These are phyloP conservation scores for Pterocarpus macrocarpus DNA, from an alignment of 306 rosid species.

Conservation along the genomic window DNA sequence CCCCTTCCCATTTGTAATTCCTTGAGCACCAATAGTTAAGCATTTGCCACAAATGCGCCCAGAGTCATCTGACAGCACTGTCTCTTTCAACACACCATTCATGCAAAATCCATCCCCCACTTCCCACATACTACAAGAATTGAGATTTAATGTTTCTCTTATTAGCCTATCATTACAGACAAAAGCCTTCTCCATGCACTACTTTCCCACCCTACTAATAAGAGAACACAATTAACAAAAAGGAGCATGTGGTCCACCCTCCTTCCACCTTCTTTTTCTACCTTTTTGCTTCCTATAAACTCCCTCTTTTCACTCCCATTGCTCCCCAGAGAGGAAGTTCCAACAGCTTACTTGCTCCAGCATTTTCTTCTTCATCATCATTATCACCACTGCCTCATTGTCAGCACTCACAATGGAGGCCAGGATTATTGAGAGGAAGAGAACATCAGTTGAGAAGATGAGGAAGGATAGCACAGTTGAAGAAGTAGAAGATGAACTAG, in stretches of 20 bases:
- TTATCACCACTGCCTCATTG: no score
- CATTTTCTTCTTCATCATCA: slow-evolving; percentile 14
- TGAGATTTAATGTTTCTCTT: slow-evolving; percentile 41
- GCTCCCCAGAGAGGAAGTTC: slow-evolving; percentile 31
- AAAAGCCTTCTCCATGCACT: slow-evolving; percentile 41
- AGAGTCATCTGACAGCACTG: slow-evolving; percentile 32
- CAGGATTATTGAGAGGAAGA: slow-evolving; percentile 57
- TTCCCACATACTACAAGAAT: slow-evolving; percentile 35
- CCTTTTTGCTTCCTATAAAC: slow-evolving; percentile 50
- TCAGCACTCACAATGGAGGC: slow-evolving; percentile 56
- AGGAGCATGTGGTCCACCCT: slow-evolving; percentile 59
- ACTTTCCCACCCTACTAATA: slow-evolving; percentile 31
- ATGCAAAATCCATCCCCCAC: slow-evolving; percentile 46
- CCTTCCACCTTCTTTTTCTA: slow-evolving; percentile 42
- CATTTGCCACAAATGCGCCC: slow-evolving; percentile 30
- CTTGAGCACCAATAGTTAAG: slow-evolving; percentile 34
- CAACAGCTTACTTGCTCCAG: slow-evolving; percentile 13
- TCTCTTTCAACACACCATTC: slow-evolving; percentile 42
- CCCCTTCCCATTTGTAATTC: slow-evolving; percentile 1
- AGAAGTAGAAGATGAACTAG: slow-evolving; percentile 66
- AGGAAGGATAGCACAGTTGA: slow-evolving; percentile 49
- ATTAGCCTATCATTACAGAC: slow-evolving; percentile 40
- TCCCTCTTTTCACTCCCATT: slow-evolving; percentile 37
- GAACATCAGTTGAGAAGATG: slow-evolving; percentile 54
- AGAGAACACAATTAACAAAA: slow-evolving; percentile 36